Percentiles rank a stretch among this genome's conserved stretches.
These are phyloP conservation scores for Lotus japonicus DNA, from an alignment of 306 rosid species.

Conservation along the genomic window DNA sequence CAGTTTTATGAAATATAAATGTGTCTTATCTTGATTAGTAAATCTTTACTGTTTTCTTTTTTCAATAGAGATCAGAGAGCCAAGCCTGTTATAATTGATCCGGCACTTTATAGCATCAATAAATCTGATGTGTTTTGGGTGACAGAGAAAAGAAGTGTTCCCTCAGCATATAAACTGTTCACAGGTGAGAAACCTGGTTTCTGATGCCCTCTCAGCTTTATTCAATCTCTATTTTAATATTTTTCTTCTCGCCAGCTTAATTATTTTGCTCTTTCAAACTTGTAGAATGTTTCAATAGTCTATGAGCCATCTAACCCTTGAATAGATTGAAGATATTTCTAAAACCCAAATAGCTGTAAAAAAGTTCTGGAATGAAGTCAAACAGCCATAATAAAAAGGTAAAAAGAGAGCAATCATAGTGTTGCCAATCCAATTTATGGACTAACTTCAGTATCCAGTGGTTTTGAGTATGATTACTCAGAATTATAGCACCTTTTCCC, in stretches of 20 bases:
- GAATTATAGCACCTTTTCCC: neutral
- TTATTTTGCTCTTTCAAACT: neutral
- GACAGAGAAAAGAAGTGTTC: slow-evolving; percentile 39
- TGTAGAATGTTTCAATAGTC: slow-evolving; percentile 15
- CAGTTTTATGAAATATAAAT: slow-evolving; percentile 4
- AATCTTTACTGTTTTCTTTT: slow-evolving; percentile 9
- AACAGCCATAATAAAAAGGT: neutral
- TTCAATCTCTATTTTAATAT: slow-evolving; percentile 5
- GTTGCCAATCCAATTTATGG: neutral
- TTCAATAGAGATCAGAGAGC: slow-evolving; percentile 44
- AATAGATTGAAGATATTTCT: neutral
- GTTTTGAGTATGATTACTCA: neutral
- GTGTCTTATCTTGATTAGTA: neutral
- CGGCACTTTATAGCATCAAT: slow-evolving; percentile 39
- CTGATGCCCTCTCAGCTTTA: neutral
- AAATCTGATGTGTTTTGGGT: slow-evolving; percentile 51
- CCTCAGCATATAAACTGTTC: slow-evolving; percentile 71
- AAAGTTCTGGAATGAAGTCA: neutral
- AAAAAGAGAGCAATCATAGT: slow-evolving; percentile 4
- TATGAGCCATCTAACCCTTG: neutral
- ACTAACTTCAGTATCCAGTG: neutral
- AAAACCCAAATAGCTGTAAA: neutral
- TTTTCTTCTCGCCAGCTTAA: neutral
- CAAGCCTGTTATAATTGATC: slow-evolving; percentile 47
- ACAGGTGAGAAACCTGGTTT: slow-evolving; percentile 51